These are phyloP conservation scores for Hemileia vastatrix DNA, from an alignment of 1,284 basidiomycete species.

Conservation along the genomic window DNA sequence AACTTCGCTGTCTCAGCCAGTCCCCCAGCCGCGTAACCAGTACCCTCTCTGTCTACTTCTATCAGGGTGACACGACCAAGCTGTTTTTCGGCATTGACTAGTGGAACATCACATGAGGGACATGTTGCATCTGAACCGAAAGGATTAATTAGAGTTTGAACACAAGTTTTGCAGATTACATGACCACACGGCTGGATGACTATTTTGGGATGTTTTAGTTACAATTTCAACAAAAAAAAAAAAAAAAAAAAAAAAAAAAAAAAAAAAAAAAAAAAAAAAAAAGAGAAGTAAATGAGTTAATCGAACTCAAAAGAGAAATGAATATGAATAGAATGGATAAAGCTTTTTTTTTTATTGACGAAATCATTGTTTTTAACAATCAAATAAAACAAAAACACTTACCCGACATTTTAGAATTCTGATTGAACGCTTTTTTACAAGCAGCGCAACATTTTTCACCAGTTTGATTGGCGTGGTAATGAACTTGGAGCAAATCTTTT, in stretches of 20 bases:
- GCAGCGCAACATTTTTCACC: slow-evolving; percentile 16
- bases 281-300: neutral
- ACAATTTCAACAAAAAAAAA: neutral
- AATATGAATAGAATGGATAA: too few relatives aligned
- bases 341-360: neutral
- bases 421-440: slow-evolving; percentile 15
- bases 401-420: slow-evolving; percentile 17
- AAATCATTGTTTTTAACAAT: neutral
- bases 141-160: slow-evolving; percentile 10
- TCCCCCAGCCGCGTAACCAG: slow-evolving; percentile 18
- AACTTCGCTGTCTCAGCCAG: slow-evolving; percentile 16
- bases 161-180: slow-evolving; percentile 19
- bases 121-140: slow-evolving; percentile 7
- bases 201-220: neutral
- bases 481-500: slow-evolving; percentile 9
- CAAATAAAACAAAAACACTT: neutral
- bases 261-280: neutral
- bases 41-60: slow-evolving; percentile 17
- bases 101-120: slow-evolving; percentile 20
- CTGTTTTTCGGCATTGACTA: too few relatives aligned
- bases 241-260: neutral
- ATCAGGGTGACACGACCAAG: slow-evolving; percentile 6
- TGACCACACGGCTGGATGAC: slow-evolving; percentile 15
- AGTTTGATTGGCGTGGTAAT: neutral
- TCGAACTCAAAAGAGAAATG: neutral